Base-by-base conservation (phyloP, 2,329 filamentous ascomycete genomes). In the Eutypa lata region DNA sequence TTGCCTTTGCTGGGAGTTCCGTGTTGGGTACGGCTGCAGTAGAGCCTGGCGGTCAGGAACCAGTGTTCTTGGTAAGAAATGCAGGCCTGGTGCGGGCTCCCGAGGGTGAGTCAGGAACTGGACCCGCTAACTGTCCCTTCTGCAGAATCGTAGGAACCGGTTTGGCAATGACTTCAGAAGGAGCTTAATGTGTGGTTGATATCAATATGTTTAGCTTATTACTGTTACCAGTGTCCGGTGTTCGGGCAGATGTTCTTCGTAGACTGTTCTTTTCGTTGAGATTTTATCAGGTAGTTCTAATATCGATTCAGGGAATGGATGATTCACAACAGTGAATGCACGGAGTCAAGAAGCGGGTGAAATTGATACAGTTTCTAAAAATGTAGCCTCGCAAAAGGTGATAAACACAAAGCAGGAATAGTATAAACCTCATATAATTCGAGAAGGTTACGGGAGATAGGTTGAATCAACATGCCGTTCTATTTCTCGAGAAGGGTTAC, bases 11-110 rank as follows among this genome's bases (percentile, higher is more conserved):
- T 53, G 52, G 49, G 42, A 52, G 51, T 40, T 33, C 14, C 47
- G 44, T 61, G 57, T 68, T 68, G 62, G 65, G 65, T 66, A 66
- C 50, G 49, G 59, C 59, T 68, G 64, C 65, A 66, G 64, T 43
- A 55, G 40, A 48, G 50, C 63, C 54, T 61, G 49, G 65, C 64
- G 65, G 66, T 66, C 61, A 64, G 55, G 60, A 60, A 61, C 56
- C 53, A 54, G 54, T 53, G 64, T 66, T 67, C 65, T 57, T 64
- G 58, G 55, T 59, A 61, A 61, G 56, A 57, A 64, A 63, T 65
- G 65, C 64, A 60, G 56, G 56, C 57, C 51, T 62, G 49, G 65
- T 67, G 66, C 64, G 63, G 62, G 56, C 55, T 68, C 65, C 66
- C 66, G 66, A 64, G 47, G 55, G 59, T 63, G 59, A 60, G 57